Percentiles rank a stretch among this genome's conserved stretches.
Evolutionary conservation across 441 rosid species (phyloP).

Genomic region (Isatis lusitanica): DNA sequence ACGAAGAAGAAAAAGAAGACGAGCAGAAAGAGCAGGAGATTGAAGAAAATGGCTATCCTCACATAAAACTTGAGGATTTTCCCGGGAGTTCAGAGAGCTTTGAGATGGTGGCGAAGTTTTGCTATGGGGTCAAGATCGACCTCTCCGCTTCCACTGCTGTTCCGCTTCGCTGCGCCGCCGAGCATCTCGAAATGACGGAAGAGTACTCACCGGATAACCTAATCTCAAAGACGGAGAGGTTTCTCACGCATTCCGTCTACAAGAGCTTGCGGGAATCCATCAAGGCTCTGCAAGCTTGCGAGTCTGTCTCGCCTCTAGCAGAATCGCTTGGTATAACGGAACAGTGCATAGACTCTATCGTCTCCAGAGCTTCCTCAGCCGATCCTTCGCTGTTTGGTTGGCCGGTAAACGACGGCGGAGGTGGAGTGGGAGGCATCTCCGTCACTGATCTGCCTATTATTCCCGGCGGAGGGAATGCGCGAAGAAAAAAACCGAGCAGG

Average conservation of each 20-base stretch:
- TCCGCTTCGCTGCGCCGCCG: conserved; percentile 72
- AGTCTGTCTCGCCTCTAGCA: conserved; percentile 46
- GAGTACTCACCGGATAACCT: conserved; percentile 63
- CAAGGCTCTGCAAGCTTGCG: conserved; percentile 64
- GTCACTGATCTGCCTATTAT: conserved; percentile 5
- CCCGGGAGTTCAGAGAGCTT: conserved; percentile 75
- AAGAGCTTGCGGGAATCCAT: conserved; percentile 55
- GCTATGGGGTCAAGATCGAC: conserved; percentile 71
- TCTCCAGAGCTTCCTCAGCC: conserved; percentile 51
- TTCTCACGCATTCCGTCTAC: conserved; percentile 52
- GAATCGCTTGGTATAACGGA: conserved; percentile 52
- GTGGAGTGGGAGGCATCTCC: not conserved
- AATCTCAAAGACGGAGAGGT: conserved; percentile 54
- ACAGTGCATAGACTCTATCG: conserved; percentile 50
- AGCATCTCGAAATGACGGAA: conserved; percentile 70
- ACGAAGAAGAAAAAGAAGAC: conserved; percentile 29
- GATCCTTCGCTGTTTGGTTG: conserved; percentile 81
- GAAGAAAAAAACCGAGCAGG: conserved; percentile 20
- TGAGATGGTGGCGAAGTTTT: conserved; percentile 70
- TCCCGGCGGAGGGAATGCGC: not conserved
- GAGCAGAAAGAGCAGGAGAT: conserved; percentile 28
- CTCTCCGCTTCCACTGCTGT: conserved; percentile 50
- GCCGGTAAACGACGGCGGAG: conserved; percentile 57
- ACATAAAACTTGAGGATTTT: conserved; percentile 47
- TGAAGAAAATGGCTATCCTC: conserved; percentile 42